Base-by-base conservation (phyloP, 164 flowering plant genomes). In the Piper betle region DNA sequence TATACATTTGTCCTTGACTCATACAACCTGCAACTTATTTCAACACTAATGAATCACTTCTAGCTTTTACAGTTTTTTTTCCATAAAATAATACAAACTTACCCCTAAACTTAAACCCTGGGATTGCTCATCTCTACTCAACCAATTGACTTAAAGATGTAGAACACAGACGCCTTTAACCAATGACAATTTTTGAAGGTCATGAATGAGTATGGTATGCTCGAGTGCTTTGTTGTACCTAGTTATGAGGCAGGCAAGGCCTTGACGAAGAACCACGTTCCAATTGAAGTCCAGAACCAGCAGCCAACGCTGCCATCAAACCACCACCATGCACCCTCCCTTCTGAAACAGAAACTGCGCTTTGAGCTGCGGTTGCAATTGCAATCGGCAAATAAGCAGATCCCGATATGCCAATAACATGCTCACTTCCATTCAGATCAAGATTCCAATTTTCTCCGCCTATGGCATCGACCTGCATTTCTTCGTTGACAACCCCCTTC, bases 291-390 rank as follows among this genome's bases (percentile, higher is more conserved):
- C 60, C 52, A 52, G 65, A 3, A 18, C 69, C 67, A 40, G 43
- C 48, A 5, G 65, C 64, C 40, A 84, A 78, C 84, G 80, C 59
- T 12, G 79, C 75, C 77, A 79, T 68, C 67, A 79, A 67, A 64
- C 74, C 62, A 53, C 82, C 82, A 20, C 82, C 82, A 62, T 79
- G 82, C 20, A 79, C 82, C 59, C 82, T 77, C 39, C 82, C 80
- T 78, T 87, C 96, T 1, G 85, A 77, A 62, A 71, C 48, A 17
- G 64, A 53, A 61, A 55, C 70, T 15, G 57, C 42, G 37, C 43
- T 18, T 13, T 15, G 39, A 37, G 38, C 55, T 6, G 52, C 19
- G 25, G 39, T n/a, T 39, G 13, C 37, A 3, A 17, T 52, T 33
- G 16, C 38, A 39, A 5, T 53, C 0, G 66, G 59, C 39, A 62